Base-by-base conservation (phyloP, 2,329 filamentous ascomycete species). In the Aspergillus fumigatiaffinis region DNA sequence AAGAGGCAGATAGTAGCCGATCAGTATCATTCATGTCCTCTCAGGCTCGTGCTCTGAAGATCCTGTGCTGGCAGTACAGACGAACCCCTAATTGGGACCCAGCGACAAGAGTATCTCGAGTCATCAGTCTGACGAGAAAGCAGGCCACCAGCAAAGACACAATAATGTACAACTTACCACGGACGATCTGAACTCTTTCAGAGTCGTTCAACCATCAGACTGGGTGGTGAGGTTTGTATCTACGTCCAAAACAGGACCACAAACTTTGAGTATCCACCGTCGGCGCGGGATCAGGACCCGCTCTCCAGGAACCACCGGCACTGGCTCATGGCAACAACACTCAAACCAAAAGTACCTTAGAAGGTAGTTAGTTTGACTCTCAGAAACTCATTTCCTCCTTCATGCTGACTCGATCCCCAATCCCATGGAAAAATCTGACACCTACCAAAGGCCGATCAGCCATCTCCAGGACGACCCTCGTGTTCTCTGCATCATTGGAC, bases 391-490 rank as follows among this genome's bases (percentile, higher is more conserved):
- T 9, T 23, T 9, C 42, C 14, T 29, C 44, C 44, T 42, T 54
- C 32, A 46, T 49, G 32, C 32, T 17, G 29, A 14, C 14, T 14
- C 29, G 9, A 29, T 29, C 10, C 29, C 12, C 12, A 32, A 32
- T 14, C 12, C 4, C 10, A 14, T 14, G 29, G 29, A 14, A 32
- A 14, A 14, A 5, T 32, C 29, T 6, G 4, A 32, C 29, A 6
- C 29, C 29, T 32, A 32, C 4, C 29, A 29, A 32, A 38, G 32
- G 32, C 32, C 32, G 32, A 38, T 38, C 32, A 17, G 32, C 32
- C 32, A 38, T 38, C 41, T 46, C 52, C 52, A 29, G 56, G 56
- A 55, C 56, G 52, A 58, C 56, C 51, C 51, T 55, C 42, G 49
- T 53, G 42, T 32, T 29, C n/a, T 35, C 47, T 44, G 49, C 50